These are phyloP conservation scores for Sanghuangporus weigelae DNA, from an alignment of 1,284 basidiomycete genomes.

Conservation along the genomic window DNA sequence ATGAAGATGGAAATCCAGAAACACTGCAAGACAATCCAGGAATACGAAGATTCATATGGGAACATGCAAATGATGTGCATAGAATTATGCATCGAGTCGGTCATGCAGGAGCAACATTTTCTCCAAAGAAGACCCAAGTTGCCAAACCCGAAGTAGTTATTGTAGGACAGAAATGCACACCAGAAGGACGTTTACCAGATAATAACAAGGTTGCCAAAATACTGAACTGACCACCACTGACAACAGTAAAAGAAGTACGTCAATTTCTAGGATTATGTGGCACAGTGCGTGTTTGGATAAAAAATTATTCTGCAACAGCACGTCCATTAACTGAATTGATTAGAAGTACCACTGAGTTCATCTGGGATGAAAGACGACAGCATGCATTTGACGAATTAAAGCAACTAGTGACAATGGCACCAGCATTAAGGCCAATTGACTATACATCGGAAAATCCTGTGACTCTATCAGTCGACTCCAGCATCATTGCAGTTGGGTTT, in stretches of 20 bases:
- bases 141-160: too few relatives aligned
- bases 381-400: too few relatives aligned
- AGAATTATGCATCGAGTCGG: slow-evolving; percentile 25
- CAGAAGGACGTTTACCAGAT: too few relatives aligned
- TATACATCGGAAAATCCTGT: slow-evolving; percentile 25
- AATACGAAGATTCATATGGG: slow-evolving; percentile 33
- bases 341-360: too few relatives aligned
- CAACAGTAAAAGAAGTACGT: slow-evolving; percentile 25
- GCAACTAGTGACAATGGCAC: slow-evolving; percentile 18
- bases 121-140: slow-evolving; percentile 20
- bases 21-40: slow-evolving; percentile 27
- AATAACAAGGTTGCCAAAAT: too few relatives aligned
- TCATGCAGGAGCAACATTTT: slow-evolving; percentile 22
- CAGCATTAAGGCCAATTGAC: slow-evolving; percentile 29
- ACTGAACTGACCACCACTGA: background rate
- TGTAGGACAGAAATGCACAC: too few relatives aligned
- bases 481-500: too few relatives aligned
- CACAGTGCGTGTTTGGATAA: slow-evolving; percentile 26
- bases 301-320: too few relatives aligned
- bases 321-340: too few relatives aligned
- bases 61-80: slow-evolving; percentile 29
- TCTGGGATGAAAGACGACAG: too few relatives aligned
- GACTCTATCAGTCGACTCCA: too few relatives aligned
- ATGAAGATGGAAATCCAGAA: slow-evolving; percentile 25
- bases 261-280: slow-evolving; percentile 28